Conservation (phyloP, 306 rosid species). For the Trifolium pratense region DNA sequence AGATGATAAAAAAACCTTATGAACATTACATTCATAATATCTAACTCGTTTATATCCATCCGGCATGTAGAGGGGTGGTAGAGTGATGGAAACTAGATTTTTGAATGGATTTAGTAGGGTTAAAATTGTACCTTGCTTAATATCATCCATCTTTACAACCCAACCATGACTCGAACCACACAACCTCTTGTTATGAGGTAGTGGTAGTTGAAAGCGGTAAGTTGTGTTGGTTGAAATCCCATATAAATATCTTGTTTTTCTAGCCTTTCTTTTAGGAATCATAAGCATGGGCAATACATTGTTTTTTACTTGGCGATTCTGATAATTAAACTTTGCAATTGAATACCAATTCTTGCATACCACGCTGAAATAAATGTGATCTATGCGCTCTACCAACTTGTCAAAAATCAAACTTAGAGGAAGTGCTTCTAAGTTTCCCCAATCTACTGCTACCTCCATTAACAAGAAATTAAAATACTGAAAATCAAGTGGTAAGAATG, state of each 20-base stretch:
- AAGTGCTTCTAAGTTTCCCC: background rate
- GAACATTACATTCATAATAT: background rate
- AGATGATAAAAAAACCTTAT: background rate
- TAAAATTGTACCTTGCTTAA: background rate
- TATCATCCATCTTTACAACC: background rate
- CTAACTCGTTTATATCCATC: background rate
- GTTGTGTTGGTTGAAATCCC: background rate
- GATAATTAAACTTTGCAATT: background rate
- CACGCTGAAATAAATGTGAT: background rate
- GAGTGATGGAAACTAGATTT: background rate
- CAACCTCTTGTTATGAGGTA: background rate
- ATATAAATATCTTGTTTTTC: background rate
- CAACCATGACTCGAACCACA: background rate
- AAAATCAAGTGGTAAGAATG: no score
- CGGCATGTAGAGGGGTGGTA: background rate
- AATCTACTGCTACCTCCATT: background rate
- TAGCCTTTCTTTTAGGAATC: background rate
- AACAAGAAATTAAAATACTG: no score
- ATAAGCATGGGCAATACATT: background rate
- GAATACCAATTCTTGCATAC: background rate
- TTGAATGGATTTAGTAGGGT: background rate
- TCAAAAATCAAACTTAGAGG: background rate
- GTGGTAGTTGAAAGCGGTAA: background rate
- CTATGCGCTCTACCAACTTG: background rate
- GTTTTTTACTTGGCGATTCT: background rate